A percentile compares a stretch with the other conserved stretches of the same genome.
phyloP scores from a whole-genome alignment of 805 yeast genomes.

The Barnettozyma californica region DNA sequence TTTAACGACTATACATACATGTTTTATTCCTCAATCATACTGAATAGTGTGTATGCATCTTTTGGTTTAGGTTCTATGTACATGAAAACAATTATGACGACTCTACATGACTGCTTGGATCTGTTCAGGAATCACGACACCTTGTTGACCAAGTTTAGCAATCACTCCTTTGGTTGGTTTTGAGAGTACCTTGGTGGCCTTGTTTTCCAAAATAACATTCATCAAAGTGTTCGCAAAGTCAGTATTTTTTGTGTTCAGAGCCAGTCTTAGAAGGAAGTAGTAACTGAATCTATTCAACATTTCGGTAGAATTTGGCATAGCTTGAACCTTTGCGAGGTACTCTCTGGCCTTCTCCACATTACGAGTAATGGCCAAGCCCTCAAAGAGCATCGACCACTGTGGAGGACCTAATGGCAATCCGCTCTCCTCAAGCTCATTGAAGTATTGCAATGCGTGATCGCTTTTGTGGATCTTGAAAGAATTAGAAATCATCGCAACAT shows the following conservation, averaged over 20 bases:
- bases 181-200: constrained; percentile 5
- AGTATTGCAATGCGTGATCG: constrained; percentile 31
- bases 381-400: constrained; percentile 24
- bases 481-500: constrained; percentile 42
- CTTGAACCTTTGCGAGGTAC: constrained; percentile 13
- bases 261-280: constrained; percentile 18
- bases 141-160: constrained; percentile 6
- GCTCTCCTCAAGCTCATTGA: constrained; percentile 31
- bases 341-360: constrained; percentile 12
- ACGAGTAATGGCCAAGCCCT: constrained; percentile 17
- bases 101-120: constrained; percentile 3
- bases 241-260: constrained; percentile 11
- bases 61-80: background rate
- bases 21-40: background rate
- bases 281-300: constrained; percentile 16
- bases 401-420: constrained; percentile 8
- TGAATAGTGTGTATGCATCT: background rate
- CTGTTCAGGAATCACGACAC: constrained; percentile 16
- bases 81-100: background rate
- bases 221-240: constrained; percentile 19
- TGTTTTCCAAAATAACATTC: constrained; percentile 8
- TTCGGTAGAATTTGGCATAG: background rate
- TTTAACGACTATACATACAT: background rate
- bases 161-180: constrained; percentile 8
- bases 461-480: constrained; percentile 40